A percentile compares a stretch with the other conserved stretches of the same genome.
These are phyloP conservation scores for Paxillus ammoniavirescens DNA, from an alignment of 768 basidiomycete species.

Conservation along the genomic window DNA sequence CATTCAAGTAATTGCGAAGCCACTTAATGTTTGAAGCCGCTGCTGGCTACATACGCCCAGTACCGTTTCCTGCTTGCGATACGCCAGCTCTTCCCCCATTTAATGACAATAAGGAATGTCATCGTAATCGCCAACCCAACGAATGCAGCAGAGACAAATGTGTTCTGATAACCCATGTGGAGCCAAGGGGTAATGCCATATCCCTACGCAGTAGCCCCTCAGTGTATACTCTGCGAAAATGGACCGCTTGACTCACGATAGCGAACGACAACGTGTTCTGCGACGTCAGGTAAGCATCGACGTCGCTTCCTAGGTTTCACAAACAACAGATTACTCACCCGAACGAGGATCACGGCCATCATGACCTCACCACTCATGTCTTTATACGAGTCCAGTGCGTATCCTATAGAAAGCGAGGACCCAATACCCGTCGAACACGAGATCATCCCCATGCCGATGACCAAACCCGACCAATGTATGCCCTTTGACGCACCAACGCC, in stretches of 20 bases:
- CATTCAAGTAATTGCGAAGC: not conserved
- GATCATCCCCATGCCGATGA: slow-evolving; percentile 21
- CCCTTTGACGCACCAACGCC: slow-evolving; percentile 18
- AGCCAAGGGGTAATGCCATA: slow-evolving; percentile 23
- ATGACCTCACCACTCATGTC: slow-evolving; percentile 19
- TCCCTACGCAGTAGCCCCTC: slow-evolving; percentile 4
- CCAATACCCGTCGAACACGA: slow-evolving; percentile 21
- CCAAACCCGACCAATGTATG: slow-evolving; percentile 13
- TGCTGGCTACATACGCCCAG: slow-evolving; percentile 18
- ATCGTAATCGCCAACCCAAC: slow-evolving; percentile 19
- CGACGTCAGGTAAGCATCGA: not conserved
- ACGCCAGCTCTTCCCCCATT: slow-evolving; percentile 18
- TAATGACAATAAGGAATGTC: slow-evolving; percentile 16
- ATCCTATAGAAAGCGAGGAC: slow-evolving; percentile 16
- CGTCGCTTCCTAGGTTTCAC: no score
- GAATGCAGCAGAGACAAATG: slow-evolving; percentile 17
- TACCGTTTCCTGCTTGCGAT: slow-evolving; percentile 12
- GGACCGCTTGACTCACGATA: slow-evolving; percentile 8
- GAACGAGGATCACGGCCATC: slow-evolving; percentile 21
- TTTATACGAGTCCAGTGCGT: slow-evolving; percentile 20
- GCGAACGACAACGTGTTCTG: slow-evolving; percentile 19
- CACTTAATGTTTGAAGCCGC: slow-evolving; percentile 12
- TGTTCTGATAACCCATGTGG: slow-evolving; percentile 16
- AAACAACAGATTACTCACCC: slow-evolving; percentile 4
- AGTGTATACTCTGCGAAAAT: not conserved